Evolutionary conservation across 768 basidiomycete genomes (phyloP).

Genomic region (Pulveroboletus sp.): DNA sequence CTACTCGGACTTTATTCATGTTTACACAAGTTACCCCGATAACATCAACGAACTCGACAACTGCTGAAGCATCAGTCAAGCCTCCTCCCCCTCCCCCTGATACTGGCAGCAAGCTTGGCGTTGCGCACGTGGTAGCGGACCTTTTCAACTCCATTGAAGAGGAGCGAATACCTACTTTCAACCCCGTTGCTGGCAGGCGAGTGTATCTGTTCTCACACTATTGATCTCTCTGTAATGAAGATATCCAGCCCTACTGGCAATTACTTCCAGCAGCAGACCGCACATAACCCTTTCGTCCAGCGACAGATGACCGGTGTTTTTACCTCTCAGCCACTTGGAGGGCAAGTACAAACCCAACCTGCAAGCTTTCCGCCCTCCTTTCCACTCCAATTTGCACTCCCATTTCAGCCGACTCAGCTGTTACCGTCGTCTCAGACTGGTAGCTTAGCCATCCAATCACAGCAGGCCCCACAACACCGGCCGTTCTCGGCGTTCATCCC

Average conservation of each 20-base stretch:
- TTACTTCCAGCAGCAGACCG: conserved; percentile 54
- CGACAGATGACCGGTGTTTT: conserved; percentile 49
- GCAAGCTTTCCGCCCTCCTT: conserved; percentile 54
- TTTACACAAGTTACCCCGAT: conserved; percentile 12
- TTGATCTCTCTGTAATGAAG: conserved; percentile 8
- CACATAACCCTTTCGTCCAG: conserved; percentile 75
- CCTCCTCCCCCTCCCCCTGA: conserved; percentile 21
- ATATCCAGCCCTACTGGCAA: conserved; percentile 40
- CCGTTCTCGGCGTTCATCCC: conserved; percentile 54
- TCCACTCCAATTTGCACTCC: conserved; percentile 30
- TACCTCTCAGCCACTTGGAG: conserved; percentile 38
- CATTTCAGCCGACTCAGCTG: conserved; percentile 13
- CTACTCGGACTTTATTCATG: neutral
- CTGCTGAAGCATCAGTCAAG: conserved; percentile 19
- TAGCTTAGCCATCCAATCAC: conserved; percentile 33
- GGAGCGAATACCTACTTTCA: conserved; percentile 69
- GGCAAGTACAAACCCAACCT: conserved; percentile 47
- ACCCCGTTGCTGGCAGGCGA: conserved; percentile 54
- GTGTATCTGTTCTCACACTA: neutral
- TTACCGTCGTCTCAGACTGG: conserved; percentile 12
- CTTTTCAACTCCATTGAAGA: conserved; percentile 89
- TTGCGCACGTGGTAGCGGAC: conserved; percentile 58
- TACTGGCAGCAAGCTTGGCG: conserved; percentile 31
- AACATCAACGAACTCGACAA: conserved; percentile 17
- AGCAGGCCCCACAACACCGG: conserved; percentile 40